Evolutionary conservation across 2,329 filamentous ascomycete genomes (phyloP).

Genomic region (Claviceps quebecensis): DNA sequence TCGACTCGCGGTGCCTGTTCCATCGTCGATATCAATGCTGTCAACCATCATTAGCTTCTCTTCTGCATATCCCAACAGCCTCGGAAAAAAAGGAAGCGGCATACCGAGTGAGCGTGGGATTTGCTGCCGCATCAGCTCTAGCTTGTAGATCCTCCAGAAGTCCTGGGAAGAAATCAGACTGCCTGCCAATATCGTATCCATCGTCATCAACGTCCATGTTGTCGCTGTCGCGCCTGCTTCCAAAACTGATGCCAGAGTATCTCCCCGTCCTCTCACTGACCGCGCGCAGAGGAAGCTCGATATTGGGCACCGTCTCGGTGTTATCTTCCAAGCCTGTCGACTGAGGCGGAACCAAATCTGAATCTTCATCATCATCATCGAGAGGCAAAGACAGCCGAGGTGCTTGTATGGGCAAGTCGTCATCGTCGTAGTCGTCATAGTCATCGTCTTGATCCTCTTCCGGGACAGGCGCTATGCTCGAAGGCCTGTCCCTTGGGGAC

Average conservation of each 20-base stretch:
- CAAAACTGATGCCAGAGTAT: constrained; percentile 39
- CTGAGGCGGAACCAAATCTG: constrained; percentile 37
- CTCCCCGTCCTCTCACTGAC: constrained; percentile 30
- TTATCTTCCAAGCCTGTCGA: constrained; percentile 43
- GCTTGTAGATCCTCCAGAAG: constrained; percentile 29
- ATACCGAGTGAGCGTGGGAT: constrained; percentile 31
- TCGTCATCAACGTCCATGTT: constrained; percentile 24
- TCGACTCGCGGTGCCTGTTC: constrained; percentile 23
- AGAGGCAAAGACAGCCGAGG: constrained; percentile 43
- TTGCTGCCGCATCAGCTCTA: constrained; percentile 20
- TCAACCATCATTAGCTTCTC: constrained; percentile 2
- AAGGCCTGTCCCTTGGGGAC: constrained; percentile 22
- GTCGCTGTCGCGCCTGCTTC: constrained; percentile 40
- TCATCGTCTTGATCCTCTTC: constrained; percentile 21
- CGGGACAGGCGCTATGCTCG: constrained; percentile 15
- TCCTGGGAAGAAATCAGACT: constrained; percentile 39
- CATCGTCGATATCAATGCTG: constrained; percentile 26
- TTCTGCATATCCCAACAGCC: background rate
- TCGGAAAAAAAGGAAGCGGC: background rate
- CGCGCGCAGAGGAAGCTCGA: constrained; percentile 44
- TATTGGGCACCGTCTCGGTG: constrained; percentile 42
- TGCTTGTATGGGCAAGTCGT: constrained; percentile 33
- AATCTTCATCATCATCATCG: constrained; percentile 32
- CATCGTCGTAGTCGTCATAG: constrained; percentile 15
- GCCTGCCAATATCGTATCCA: constrained; percentile 28